These are phyloP conservation scores for Colletotrichum trifolii DNA, from an alignment of 2,329 filamentous ascomycete species.

Conservation along the genomic window DNA sequence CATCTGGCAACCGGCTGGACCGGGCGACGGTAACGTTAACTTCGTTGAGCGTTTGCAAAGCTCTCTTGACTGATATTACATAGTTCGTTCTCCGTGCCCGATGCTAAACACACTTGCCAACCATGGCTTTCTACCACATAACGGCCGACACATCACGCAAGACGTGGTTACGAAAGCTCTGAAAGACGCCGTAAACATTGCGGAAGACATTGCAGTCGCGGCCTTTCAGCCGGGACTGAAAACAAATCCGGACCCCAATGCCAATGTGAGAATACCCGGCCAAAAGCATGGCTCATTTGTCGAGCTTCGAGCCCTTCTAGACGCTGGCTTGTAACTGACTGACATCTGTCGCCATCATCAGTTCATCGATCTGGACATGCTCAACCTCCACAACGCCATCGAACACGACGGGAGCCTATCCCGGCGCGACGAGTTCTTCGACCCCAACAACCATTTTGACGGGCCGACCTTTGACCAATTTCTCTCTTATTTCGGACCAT, in stretches of 20 bases:
- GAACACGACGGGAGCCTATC: slow-evolving; percentile 61
- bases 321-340: neutral
- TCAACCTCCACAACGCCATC: slow-evolving; percentile 58
- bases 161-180: slow-evolving; percentile 52
- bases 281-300: neutral
- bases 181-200: slow-evolving; percentile 54
- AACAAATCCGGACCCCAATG: slow-evolving; percentile 54
- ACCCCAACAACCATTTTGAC: slow-evolving; percentile 64
- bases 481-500: slow-evolving; percentile 55
- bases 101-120: slow-evolving; percentile 64
- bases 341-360: neutral
- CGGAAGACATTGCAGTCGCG: slow-evolving; percentile 47
- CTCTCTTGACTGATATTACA: neutral
- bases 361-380: slow-evolving; percentile 45
- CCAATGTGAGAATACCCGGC: slow-evolving; percentile 38
- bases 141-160: slow-evolving; percentile 55
- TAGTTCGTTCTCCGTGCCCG: slow-evolving; percentile 58
- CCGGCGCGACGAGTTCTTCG: slow-evolving; percentile 61
- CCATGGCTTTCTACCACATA: slow-evolving; percentile 59
- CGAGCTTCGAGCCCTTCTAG: neutral
- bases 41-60: too few species aligned
- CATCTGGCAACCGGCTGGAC: slow-evolving; percentile 5
- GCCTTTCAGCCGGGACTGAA: slow-evolving; percentile 55
- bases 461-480: slow-evolving; percentile 59
- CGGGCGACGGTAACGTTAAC: neutral